Base-by-base conservation (phyloP, 2,329 filamentous ascomycete species). In the Boeremia exigua region DNA sequence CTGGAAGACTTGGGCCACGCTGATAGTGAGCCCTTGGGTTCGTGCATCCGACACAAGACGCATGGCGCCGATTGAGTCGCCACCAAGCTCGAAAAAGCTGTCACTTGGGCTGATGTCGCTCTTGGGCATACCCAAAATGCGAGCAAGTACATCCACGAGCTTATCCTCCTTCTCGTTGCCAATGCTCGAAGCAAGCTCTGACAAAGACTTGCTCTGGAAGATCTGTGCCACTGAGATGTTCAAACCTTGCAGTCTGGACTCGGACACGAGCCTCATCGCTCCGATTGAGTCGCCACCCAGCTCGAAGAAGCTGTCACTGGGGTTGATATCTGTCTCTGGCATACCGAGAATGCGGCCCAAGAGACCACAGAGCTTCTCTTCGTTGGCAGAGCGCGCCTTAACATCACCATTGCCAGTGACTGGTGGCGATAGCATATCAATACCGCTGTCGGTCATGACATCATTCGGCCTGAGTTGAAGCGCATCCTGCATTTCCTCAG, bases 101-200 rank as follows among this genome's bases (percentile, higher is more conserved):
- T 78, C 75, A 14, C 62, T 65, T 2, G 64, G 59, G 30, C 66
- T 67, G 53, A 83, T 80, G 0, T 75, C 65, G 4, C 46, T 56
- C 39, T 63, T 64, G 4, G 63, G 50, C 44, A 76, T 69, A 15
- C 59, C 59, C 6, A 77, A 60, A 8, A 76, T 69, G 17, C 59
- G 65, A 28, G 64, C 62, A 27, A 75, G 63, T 9, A 72, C 56
- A 2, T 61, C 53, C 3, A 67, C 44, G 3, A 77, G 55, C 50
- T 67, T 73, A 2, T 68, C 62, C 40, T 74, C 69, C n/a, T 66
- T 72, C 27, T 62, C 60, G 15, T 67, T 71, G 9, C 61, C 57
- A 68, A 86, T 62, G 0, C 77, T 74, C 39, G 77, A 78, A 2
- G 85, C 84, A 69, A 87, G 82, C 51, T 86, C 83, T 48, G 74